Evolutionary conservation across 2,329 filamentous ascomycete species (phyloP).

Genomic region (Diplodia intermedia): DNA sequence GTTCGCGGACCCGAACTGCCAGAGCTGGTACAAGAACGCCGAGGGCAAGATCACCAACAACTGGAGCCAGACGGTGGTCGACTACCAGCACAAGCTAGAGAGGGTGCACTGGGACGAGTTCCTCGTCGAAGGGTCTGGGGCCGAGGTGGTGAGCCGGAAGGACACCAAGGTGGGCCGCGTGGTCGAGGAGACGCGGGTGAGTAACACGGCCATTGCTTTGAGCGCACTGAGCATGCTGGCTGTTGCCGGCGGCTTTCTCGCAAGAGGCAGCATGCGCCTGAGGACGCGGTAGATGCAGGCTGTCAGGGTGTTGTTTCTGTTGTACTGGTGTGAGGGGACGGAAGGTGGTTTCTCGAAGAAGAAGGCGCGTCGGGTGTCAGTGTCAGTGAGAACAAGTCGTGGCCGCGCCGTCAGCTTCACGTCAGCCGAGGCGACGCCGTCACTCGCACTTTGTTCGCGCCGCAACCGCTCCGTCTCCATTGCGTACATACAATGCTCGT

Average conservation of each 20-base stretch:
- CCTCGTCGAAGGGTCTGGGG: constrained; percentile 43
- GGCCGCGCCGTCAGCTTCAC: constrained; percentile 10
- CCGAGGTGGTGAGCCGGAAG: constrained; percentile 45
- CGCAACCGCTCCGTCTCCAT: neutral
- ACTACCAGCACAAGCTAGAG: constrained; percentile 59
- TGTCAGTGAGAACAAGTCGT: neutral
- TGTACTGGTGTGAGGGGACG: no score
- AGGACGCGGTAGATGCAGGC: neutral
- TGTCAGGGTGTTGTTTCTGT: no score
- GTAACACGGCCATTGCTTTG: constrained; percentile 46
- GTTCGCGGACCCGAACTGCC: constrained; percentile 63
- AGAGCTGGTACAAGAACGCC: constrained; percentile 64
- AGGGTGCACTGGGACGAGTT: constrained; percentile 57
- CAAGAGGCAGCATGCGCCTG: constrained; percentile 28
- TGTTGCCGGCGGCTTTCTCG: constrained; percentile 44
- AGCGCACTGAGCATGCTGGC: constrained; percentile 48
- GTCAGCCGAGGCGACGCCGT: constrained; percentile 16
- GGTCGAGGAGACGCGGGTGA: constrained; percentile 53
- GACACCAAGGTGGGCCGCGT: constrained; percentile 52
- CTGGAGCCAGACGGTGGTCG: constrained; percentile 61
- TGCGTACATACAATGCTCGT: no score
- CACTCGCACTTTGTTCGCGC: no score
- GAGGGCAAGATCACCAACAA: constrained; percentile 65
- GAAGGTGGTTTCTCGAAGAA: neutral
- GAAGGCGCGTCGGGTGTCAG: neutral